phyloP scores from a whole-genome alignment of 2,329 filamentous ascomycete genomes.

The Proliferodiscus dingleyae region DNA sequence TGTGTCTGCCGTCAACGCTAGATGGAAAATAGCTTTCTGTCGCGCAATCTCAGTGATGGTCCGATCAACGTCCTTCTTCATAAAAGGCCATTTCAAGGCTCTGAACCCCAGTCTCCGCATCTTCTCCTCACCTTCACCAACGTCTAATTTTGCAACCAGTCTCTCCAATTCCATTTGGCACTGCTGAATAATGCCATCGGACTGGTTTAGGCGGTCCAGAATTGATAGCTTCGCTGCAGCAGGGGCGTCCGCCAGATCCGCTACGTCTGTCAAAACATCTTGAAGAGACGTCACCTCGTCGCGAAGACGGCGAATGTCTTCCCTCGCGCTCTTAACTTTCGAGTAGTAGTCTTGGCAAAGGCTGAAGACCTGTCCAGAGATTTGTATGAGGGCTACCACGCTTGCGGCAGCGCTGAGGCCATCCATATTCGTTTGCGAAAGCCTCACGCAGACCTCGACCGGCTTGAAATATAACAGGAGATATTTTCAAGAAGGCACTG shows the following conservation, averaged over 20 bases:
- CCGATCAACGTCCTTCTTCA: constrained; percentile 5
- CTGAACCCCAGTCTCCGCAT: constrained; percentile 1
- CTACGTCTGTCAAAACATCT: constrained; percentile 5
- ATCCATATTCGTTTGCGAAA: constrained; percentile 2
- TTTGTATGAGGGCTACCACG: constrained; percentile 5
- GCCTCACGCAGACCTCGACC: too few relatives aligned
- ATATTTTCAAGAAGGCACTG: too few relatives aligned
- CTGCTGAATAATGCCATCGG: constrained; percentile 5
- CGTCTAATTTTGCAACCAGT: constrained; percentile 2
- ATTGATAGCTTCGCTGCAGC: neutral
- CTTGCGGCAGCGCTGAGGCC: constrained; percentile 3
- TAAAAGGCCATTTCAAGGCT: constrained; percentile 7
- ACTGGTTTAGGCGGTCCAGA: constrained; percentile 1
- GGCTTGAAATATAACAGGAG: too few relatives aligned
- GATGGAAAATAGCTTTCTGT: constrained; percentile 5
- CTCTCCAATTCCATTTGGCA: constrained; percentile 6
- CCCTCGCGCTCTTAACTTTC: constrained; percentile 4
- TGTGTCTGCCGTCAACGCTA: constrained; percentile 6
- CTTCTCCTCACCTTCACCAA: neutral
- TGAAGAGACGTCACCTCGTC: constrained; percentile 7
- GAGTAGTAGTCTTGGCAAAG: constrained; percentile 4
- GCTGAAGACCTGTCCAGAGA: constrained; percentile 6
- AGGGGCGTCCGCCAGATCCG: constrained; percentile 1
- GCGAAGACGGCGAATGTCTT: constrained; percentile 4
- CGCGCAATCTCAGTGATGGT: constrained; percentile 2